phyloP scores from a whole-genome alignment of 1,284 basidiomycete species.

The Rhodotorula sp. region DNA sequence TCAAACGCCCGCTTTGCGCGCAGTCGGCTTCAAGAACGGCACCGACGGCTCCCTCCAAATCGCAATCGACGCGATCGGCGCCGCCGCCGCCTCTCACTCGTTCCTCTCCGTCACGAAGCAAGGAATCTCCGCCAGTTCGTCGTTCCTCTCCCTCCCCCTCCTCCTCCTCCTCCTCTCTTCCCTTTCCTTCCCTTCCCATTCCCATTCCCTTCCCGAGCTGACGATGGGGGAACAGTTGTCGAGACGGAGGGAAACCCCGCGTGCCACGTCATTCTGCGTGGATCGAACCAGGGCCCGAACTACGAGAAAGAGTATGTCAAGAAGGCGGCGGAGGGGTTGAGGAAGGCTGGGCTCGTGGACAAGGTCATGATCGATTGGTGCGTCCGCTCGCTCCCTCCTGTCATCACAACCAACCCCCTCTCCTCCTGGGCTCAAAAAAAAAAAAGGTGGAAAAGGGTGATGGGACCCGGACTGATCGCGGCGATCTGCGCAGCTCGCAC shows the following conservation, averaged over 20 bases:
- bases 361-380: conserved; percentile 48
- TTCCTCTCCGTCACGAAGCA: conserved; percentile 93
- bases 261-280: conserved; percentile 87
- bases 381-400: background rate
- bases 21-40: conserved; percentile 63
- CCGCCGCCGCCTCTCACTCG: conserved; percentile 79
- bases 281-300: conserved; percentile 81
- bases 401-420: background rate
- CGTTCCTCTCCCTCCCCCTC: background rate
- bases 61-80: conserved; percentile 78
- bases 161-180: background rate
- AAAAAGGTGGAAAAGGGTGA: no score
- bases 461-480: no score
- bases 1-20: background rate
- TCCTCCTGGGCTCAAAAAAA: no score
- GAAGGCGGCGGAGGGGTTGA: conserved; percentile 70
- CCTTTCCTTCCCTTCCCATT: no score
- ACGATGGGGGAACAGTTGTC: no score
- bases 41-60: conserved; percentile 51
- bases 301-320: conserved; percentile 73
- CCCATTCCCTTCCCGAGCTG: no score
- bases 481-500: conserved; percentile 79
- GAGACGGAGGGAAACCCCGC: conserved; percentile 66
- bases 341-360: conserved; percentile 67
- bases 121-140: conserved; percentile 43